phyloP scores from a whole-genome alignment of 768 basidiomycete genomes.

The Phylloporus rhodoxanthus region DNA sequence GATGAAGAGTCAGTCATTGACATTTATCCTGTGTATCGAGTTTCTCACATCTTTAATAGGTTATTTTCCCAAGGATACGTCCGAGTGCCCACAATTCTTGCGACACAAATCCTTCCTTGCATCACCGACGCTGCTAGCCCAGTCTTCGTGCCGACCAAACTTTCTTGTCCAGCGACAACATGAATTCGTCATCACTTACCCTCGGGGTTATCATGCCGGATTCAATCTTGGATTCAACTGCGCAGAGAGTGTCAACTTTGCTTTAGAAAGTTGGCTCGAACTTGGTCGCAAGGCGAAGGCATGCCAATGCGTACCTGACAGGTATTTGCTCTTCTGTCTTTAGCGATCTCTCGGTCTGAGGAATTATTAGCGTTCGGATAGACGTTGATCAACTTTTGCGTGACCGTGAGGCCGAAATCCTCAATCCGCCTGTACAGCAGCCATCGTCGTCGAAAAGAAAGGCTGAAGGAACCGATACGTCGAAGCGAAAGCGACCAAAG shows the following conservation, averaged over 20 bases:
- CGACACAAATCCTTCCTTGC: slow-evolving; percentile 95
- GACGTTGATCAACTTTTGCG: slow-evolving; percentile 82
- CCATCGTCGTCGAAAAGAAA: slow-evolving; percentile 37
- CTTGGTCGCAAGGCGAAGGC: slow-evolving; percentile 75
- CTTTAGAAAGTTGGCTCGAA: slow-evolving; percentile 90
- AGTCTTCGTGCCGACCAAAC: slow-evolving; percentile 78
- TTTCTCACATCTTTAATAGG: slow-evolving; percentile 38
- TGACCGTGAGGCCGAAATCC: slow-evolving; percentile 52
- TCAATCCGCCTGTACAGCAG: slow-evolving; percentile 3
- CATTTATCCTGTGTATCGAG: neutral
- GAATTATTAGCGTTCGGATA: slow-evolving; percentile 69
- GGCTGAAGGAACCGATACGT: slow-evolving; percentile 26
- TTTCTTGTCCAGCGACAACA: slow-evolving; percentile 85
- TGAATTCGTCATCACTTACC: slow-evolving; percentile 96
- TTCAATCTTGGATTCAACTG: slow-evolving; percentile 97
- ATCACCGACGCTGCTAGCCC: slow-evolving; percentile 76
- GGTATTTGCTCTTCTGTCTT: slow-evolving; percentile 37
- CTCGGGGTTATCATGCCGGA: slow-evolving; percentile 92
- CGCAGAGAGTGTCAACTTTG: slow-evolving; percentile 96
- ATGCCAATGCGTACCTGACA: slow-evolving; percentile 69
- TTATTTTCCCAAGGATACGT: slow-evolving; percentile 84
- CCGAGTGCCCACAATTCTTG: slow-evolving; percentile 86
- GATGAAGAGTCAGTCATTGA: slow-evolving; percentile 62
- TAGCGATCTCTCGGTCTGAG: slow-evolving; percentile 4
- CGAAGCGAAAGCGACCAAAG: slow-evolving; percentile 27